phyloP scores from a whole-genome alignment of 768 basidiomycete species.

The Russula griseocarnosa region DNA sequence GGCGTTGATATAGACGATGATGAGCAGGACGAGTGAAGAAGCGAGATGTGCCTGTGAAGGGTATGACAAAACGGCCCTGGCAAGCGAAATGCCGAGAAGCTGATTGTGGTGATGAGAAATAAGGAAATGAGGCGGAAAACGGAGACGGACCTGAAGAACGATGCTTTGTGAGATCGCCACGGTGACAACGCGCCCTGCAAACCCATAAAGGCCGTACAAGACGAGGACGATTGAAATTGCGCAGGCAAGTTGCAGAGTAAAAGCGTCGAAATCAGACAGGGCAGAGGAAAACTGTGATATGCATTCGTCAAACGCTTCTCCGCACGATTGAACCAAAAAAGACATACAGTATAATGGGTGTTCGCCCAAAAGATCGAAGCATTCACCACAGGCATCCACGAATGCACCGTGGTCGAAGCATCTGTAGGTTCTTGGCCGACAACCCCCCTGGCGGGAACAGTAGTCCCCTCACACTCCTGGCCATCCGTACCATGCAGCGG shows the following conservation, averaged over 20 bases:
- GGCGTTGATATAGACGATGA: conserved; percentile 14
- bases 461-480: not conserved
- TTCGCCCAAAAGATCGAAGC: conserved; percentile 17
- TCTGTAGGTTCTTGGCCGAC: not conserved
- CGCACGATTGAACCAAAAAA: not conserved
- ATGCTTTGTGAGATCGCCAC: conserved; percentile 34
- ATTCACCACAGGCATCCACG: conserved; percentile 2
- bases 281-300: conserved; percentile 12
- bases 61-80: conserved; percentile 28
- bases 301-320: not conserved
- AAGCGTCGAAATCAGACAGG: conserved; percentile 15
- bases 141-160: conserved; percentile 36
- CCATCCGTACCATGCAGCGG: conserved; percentile 7
- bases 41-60: not conserved
- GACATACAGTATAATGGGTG: conserved; percentile 19
- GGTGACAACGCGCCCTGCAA: conserved; percentile 30
- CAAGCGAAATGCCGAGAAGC: conserved; percentile 37
- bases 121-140: not conserved
- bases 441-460: not conserved
- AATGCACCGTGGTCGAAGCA: not conserved
- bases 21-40: conserved; percentile 14
- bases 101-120: conserved; percentile 25
- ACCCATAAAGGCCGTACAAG: conserved; percentile 14
- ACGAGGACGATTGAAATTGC: conserved; percentile 17
- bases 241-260: conserved; percentile 13